These are phyloP conservation scores for Euphrasia confusa DNA, from an alignment of 257 asterid genomes.

Conservation along the genomic window DNA sequence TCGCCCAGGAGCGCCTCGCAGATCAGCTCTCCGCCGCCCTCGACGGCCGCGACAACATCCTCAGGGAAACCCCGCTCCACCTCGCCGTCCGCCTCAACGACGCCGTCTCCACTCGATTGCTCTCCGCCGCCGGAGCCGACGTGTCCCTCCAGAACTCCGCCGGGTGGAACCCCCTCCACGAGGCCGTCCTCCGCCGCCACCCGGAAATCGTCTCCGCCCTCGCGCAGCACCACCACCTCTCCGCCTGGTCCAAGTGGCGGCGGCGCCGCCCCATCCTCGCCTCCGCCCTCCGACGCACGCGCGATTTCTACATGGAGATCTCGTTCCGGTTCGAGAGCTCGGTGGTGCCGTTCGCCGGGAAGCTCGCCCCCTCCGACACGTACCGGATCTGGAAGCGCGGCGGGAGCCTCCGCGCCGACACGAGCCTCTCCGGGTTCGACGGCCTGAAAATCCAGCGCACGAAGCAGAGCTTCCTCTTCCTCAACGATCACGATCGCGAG, in stretches of 20 bases:
- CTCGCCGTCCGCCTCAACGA: conserved; percentile 89
- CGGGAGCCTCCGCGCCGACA: conserved; percentile 87
- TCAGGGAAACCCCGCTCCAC: too few relatives aligned
- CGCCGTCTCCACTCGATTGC: conserved; percentile 49
- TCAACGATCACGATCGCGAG: conserved; percentile 57
- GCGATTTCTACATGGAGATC: conserved; percentile 96
- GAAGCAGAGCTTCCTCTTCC: conserved; percentile 84
- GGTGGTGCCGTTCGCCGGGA: conserved; percentile 82
- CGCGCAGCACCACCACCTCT: conserved; percentile 70
- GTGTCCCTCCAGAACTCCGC: conserved; percentile 81
- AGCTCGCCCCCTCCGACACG: conserved; percentile 92
- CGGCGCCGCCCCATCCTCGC: conserved; percentile 86
- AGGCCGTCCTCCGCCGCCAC: conserved; percentile 75
- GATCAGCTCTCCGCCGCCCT: conserved; percentile 56
- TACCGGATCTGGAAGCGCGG: conserved; percentile 95
- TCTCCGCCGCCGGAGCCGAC: conserved; percentile 80
- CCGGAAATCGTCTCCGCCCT: conserved; percentile 61
- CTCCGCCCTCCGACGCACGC: conserved; percentile 75
- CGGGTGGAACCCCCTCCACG: conserved; percentile 92
- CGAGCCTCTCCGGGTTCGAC: conserved; percentile 87
- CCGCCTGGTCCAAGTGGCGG: conserved; percentile 95
- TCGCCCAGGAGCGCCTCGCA: conserved; percentile 54
- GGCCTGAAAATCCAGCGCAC: conserved; percentile 93
- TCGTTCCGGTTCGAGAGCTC: conserved; percentile 94
- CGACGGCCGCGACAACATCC: conserved; percentile 92